Base-by-base conservation (phyloP, 208 protist genomes). In the Acanthamoeba triangularis region DNA sequence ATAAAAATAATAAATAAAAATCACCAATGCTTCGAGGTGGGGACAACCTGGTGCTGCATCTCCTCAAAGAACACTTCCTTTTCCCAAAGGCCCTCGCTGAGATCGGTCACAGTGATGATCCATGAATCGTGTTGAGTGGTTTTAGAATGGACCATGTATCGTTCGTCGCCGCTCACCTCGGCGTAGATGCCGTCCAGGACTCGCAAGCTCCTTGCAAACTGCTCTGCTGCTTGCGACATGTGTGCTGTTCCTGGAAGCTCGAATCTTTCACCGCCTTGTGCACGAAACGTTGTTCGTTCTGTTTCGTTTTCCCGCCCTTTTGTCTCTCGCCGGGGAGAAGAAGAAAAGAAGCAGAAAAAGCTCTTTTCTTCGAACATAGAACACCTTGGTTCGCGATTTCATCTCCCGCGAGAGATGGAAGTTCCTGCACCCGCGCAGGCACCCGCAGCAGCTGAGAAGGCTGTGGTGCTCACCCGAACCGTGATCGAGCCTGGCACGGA, bases 41-140 rank as follows among this genome's bases (percentile, higher is more conserved):
- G 56, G 52, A 6, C 78, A 10, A 61, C 90, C 80, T 94, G 90
- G 30, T 82, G 74, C 33, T 82, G 90, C 35, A 94, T 61, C 63
- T 94, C 90, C 18, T 94, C 90, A 49, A 59, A 80, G 61, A 94
- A 94, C 28, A 94, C n/a, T 54, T 94, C 90, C 37, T 94, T 94
- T 41, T 94, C 90, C 90, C 90, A 94, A 18, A 72, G 10, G 23
- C 65, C n/a, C 28, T 94, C 90, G 28, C 80, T 30, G 5, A 94
- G 67, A 80, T 94, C 61, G n/a, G 90, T 94, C n/a, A 72, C 41
- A 1, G 90, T 80, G n/a, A 94, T 28, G 41, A 94, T 8, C 59
- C 90, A 94, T 10, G 90, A 94, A 61, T 94, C 63, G 52, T 78
- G 65, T 10, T 6, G 37, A 8, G 61, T 94, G 90, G n/a, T 44